Percentiles rank a stretch among this genome's conserved stretches.
Evolutionary conservation across 805 yeast species (phyloP).

Genomic region (Kodamaea hsintzibuensis): DNA sequence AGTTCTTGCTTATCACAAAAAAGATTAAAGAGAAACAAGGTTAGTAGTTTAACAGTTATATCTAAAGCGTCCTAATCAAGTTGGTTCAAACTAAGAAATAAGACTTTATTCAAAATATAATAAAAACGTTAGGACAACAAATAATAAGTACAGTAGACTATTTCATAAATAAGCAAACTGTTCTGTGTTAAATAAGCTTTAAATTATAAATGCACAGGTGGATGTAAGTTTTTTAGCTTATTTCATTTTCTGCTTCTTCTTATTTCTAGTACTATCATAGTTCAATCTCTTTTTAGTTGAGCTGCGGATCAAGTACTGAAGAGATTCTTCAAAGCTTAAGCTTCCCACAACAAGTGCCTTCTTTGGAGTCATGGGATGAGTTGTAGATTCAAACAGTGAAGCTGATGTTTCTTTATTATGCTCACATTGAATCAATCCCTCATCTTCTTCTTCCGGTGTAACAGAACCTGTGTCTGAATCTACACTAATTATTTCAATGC

Average conservation of each 20-base stretch:
- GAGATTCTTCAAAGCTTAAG: conserved; percentile 1
- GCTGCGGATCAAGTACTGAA: not conserved
- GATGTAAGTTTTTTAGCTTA: no score
- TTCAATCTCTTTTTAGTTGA: not conserved
- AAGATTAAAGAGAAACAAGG: no score
- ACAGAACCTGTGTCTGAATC: not conserved
- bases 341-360: not conserved
- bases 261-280: not conserved
- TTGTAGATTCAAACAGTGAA: not conserved
- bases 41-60: no score
- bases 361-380: not conserved
- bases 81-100: no score
- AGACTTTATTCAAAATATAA: not conserved
- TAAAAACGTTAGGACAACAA: no score
- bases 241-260: not conserved
- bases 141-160: no score
- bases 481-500: not conserved
- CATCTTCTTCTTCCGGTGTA: not conserved
- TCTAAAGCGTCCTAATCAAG: no score
- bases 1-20: no score
- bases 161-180: no score
- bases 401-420: not conserved
- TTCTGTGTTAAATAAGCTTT: not conserved
- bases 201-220: no score
- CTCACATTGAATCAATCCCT: not conserved